phyloP scores from a whole-genome alignment of 2,329 filamentous ascomycete genomes.

The Aspergillus sp. region DNA sequence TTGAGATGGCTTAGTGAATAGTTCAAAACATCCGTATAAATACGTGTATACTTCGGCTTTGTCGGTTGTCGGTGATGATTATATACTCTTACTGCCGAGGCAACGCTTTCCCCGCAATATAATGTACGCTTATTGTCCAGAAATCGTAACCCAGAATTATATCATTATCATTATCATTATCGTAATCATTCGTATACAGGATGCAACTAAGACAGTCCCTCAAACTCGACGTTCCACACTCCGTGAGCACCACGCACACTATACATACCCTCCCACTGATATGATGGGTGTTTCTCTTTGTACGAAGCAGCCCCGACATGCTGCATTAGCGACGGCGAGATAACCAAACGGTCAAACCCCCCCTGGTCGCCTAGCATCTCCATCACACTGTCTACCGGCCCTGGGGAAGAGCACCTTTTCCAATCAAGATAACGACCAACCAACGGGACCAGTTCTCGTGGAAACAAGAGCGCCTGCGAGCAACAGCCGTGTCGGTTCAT shows the following conservation, averaged over 20 bases:
- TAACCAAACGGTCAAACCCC: conserved; percentile 12
- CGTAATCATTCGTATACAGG: not conserved
- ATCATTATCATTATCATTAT: too few relatives aligned
- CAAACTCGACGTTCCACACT: conserved; percentile 20
- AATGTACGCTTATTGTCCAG: too few relatives aligned
- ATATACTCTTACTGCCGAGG: not conserved
- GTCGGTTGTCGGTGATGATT: not conserved
- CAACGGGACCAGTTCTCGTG: conserved; percentile 20
- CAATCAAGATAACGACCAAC: conserved; percentile 11
- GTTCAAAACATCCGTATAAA: too few relatives aligned
- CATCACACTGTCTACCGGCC: conserved; percentile 15
- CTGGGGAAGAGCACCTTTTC: conserved; percentile 7
- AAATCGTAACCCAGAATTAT: too few relatives aligned
- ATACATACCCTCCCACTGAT: conserved; percentile 12
- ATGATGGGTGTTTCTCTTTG: conserved; percentile 15
- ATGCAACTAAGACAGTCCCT: conserved; percentile 8
- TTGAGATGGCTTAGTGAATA: not conserved
- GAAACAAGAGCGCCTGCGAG: conserved; percentile 40
- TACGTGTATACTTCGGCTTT: too few relatives aligned
- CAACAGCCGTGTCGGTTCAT: conserved; percentile 43
- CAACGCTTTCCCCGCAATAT: not conserved
- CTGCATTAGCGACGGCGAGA: conserved; percentile 19
- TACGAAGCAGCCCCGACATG: conserved; percentile 18
- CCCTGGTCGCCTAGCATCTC: conserved; percentile 12
- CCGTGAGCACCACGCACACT: conserved; percentile 16